Conservation (phyloP, 2,329 filamentous ascomycete genomes). For the Apiospora phragmitis region DNA sequence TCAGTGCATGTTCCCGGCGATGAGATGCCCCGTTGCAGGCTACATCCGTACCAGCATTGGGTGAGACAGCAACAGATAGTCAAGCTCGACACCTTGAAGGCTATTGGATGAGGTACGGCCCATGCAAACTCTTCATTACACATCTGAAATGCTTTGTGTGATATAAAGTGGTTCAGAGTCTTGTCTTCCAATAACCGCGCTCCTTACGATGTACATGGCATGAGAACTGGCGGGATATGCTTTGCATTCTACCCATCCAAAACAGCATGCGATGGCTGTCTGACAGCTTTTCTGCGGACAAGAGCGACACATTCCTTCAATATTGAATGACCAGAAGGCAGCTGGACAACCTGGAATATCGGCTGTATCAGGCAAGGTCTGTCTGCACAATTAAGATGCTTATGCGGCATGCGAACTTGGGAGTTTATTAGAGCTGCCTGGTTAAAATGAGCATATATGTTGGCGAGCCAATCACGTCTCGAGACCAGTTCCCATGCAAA, state of each 20-base stretch:
- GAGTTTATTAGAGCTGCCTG: not conserved
- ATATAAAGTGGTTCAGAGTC: not conserved
- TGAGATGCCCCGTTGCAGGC: not conserved
- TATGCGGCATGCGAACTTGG: not conserved
- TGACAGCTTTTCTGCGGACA: not conserved
- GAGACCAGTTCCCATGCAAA: not conserved
- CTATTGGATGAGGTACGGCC: not conserved
- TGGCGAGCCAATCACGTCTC: not conserved
- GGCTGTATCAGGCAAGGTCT: not conserved
- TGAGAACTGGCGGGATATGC: not conserved
- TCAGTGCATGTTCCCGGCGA: not conserved
- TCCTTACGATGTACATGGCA: not conserved
- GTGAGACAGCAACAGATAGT: conserved; percentile 5
- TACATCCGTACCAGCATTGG: not conserved
- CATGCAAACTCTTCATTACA: not conserved
- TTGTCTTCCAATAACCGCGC: not conserved
- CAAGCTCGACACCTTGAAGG: not conserved
- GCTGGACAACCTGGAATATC: conserved; percentile 7
- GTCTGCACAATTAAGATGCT: conserved; percentile 9
- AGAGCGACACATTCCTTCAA: not conserved
- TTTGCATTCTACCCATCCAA: not conserved
- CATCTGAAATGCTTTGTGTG: not conserved
- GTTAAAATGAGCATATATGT: not conserved
- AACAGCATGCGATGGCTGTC: not conserved
- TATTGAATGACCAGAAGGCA: not conserved